Percentiles rank a stretch among this genome's conserved stretches.
Conservation (phyloP, 2,329 filamentous ascomycete genomes). For the Davidsoniella virescens region DNA sequence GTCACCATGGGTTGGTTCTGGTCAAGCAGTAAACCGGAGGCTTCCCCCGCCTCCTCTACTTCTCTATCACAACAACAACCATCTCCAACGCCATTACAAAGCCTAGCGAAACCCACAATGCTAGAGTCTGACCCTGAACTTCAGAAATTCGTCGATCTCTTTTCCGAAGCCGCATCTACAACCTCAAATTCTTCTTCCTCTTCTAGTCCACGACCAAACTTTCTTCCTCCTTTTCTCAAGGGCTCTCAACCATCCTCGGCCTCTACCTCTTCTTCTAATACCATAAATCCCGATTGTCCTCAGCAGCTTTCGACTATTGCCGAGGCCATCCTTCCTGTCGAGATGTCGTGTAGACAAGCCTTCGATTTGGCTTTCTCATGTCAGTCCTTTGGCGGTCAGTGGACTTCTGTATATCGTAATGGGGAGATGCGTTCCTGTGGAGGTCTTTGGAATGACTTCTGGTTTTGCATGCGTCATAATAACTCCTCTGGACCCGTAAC, state of each 20-base stretch:
- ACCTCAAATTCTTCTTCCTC: conserved; percentile 14
- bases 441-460: conserved; percentile 85
- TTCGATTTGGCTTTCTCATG: conserved; percentile 94
- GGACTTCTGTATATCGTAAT: conserved; percentile 78
- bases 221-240: no score
- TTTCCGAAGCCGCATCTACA: conserved; percentile 22
- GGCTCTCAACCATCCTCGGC: conserved; percentile 11
- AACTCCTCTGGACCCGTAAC: conserved; percentile 43
- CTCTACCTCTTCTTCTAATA: background rate
- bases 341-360: conserved; percentile 75
- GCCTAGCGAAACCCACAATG: conserved; percentile 14
- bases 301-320: conserved; percentile 26
- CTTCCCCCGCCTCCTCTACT: conserved; percentile 3
- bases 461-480: conserved; percentile 81
- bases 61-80: conserved; percentile 11
- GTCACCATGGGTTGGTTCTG: conserved; percentile 46
- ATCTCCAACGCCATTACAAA: conserved; percentile 13
- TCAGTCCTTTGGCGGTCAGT: conserved; percentile 79
- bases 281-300: conserved; percentile 2
- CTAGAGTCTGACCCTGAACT: conserved; percentile 31
- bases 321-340: conserved; percentile 57
- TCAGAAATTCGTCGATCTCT: conserved; percentile 35
- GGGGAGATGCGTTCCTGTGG: conserved; percentile 61
- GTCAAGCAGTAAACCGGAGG: conserved; percentile 22
- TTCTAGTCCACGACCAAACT: no score